phyloP scores from a whole-genome alignment of 352 stramenopile species.

The Pythium aristosporum region DNA sequence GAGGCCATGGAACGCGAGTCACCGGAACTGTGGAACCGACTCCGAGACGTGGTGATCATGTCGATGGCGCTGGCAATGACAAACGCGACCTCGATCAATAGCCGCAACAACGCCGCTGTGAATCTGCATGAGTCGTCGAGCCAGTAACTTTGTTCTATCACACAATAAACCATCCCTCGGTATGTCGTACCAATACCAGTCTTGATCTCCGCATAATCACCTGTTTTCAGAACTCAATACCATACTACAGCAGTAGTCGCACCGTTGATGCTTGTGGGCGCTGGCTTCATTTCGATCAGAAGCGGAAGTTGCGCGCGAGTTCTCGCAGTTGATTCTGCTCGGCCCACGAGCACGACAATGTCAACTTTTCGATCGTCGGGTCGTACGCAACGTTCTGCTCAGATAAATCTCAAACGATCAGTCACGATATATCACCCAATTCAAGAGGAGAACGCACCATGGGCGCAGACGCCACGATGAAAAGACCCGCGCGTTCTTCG shows the following conservation, averaged over 20 bases:
- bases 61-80: constrained; percentile 80
- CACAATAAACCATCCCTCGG: too few species aligned
- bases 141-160: constrained; percentile 2
- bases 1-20: constrained; percentile 55
- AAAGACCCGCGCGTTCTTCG: constrained; percentile 70
- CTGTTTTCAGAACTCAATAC: too few species aligned
- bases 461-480: constrained; percentile 50
- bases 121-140: constrained; percentile 10
- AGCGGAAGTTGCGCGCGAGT: constrained; percentile 68
- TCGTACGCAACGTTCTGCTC: constrained; percentile 63
- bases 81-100: constrained; percentile 72
- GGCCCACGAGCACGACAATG: constrained; percentile 50
- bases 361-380: constrained; percentile 50
- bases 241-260: too few species aligned
- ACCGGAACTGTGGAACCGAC: constrained; percentile 66
- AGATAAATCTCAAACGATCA: not conserved
- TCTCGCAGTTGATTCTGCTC: constrained; percentile 68
- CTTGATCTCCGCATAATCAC: too few species aligned
- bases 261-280: too few species aligned
- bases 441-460: constrained; percentile 48
- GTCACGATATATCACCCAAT: not conserved
- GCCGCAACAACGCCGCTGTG: constrained; percentile 37
- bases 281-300: constrained; percentile 27
- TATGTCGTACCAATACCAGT: too few species aligned
- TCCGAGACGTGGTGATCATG: constrained; percentile 80